Conservation (phyloP, 345 rosid species). For the Cardamine occulta region DNA sequence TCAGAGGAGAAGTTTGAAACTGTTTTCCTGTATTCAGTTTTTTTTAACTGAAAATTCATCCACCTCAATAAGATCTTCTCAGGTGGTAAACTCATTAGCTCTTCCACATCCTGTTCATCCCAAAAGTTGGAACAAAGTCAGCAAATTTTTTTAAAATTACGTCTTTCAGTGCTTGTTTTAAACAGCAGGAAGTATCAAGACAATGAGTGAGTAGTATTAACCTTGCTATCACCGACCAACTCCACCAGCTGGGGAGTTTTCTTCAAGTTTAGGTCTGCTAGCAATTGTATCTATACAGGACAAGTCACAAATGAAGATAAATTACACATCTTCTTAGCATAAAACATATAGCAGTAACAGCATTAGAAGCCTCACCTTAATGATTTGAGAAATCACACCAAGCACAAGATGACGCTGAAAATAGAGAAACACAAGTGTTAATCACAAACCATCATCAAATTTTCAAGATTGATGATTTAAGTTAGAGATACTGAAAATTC, state of each 20-base stretch:
- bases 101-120: slow-evolving; percentile 86
- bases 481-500: neutral
- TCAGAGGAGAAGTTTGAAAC: slow-evolving; percentile 95
- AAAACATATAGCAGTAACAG: neutral
- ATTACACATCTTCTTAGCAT: neutral
- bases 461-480: neutral
- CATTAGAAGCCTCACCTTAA: slow-evolving; percentile 61
- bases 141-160: neutral
- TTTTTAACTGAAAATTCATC: slow-evolving; percentile 97
- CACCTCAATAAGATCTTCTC: slow-evolving; percentile 94
- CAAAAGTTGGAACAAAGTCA: slow-evolving; percentile 13
- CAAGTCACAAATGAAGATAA: slow-evolving; percentile 29
- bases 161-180: neutral
- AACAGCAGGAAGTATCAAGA: neutral
- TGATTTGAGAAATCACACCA: slow-evolving; percentile 94
- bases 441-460: slow-evolving; percentile 19
- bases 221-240: slow-evolving; percentile 90
- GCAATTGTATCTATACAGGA: slow-evolving; percentile 76
- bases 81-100: slow-evolving; percentile 97
- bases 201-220: slow-evolving; percentile 25
- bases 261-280: slow-evolving; percentile 98
- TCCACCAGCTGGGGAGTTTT: slow-evolving; percentile 95
- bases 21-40: slow-evolving; percentile 71
- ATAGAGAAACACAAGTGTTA: slow-evolving; percentile 35
- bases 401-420: slow-evolving; percentile 97